A percentile compares a stretch with the other conserved stretches of the same genome.
These are phyloP conservation scores for Ophiocordyceps camponoti-leonardi DNA, from an alignment of 2,329 filamentous ascomycete species.

Conservation along the genomic window DNA sequence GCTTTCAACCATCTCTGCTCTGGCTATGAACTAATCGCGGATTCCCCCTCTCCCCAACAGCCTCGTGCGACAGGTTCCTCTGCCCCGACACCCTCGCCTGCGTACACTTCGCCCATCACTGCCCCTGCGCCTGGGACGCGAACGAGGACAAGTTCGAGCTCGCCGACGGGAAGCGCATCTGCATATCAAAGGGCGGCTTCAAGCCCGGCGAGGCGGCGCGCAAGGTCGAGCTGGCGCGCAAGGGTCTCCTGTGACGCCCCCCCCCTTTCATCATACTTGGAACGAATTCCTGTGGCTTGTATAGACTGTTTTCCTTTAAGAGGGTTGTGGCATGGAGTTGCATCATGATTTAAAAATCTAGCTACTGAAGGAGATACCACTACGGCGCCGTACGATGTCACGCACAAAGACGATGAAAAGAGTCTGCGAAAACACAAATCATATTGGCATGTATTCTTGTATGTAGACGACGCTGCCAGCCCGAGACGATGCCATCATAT, in stretches of 20 bases:
- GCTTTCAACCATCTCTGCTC: not conserved
- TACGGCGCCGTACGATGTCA: not conserved
- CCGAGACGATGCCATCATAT: not conserved
- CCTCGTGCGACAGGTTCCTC: conserved; percentile 83
- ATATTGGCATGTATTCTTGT: not conserved
- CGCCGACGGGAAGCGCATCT: conserved; percentile 55
- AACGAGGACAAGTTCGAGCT: conserved; percentile 66
- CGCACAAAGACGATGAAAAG: not conserved
- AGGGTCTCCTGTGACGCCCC: conserved; percentile 46
- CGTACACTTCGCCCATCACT: conserved; percentile 93
- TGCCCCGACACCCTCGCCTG: conserved; percentile 90
- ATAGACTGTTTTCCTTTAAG: not conserved
- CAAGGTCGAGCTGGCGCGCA: conserved; percentile 66
- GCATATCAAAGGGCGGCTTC: conserved; percentile 60
- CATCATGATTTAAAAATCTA: not conserved
- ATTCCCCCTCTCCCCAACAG: conserved; percentile 23
- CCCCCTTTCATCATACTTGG: no score
- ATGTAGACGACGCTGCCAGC: not conserved
- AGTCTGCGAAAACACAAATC: not conserved
- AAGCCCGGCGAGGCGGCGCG: conserved; percentile 51
- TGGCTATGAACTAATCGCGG: not conserved
- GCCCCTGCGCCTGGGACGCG: conserved; percentile 69
- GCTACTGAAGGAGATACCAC: not conserved
- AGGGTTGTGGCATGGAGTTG: not conserved
- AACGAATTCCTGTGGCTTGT: not conserved